Evolutionary conservation across 108 stramenopile genomes (phyloP), one percentile per base, ranked within the genome.

Genomic region (Conticribra weissflogii): DNA sequence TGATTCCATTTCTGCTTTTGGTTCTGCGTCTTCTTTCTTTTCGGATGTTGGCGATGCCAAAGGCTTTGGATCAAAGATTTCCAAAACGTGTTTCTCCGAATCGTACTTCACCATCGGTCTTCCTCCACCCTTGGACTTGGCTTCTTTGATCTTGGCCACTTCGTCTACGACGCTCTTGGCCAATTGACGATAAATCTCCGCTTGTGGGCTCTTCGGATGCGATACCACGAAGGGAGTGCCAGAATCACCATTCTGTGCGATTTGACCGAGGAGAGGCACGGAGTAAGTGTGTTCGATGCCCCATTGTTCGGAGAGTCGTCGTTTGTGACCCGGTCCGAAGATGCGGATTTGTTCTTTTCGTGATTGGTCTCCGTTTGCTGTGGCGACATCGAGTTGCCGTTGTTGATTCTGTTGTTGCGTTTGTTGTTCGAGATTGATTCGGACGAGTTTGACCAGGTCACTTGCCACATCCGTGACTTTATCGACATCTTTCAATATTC

Each of bases 251-350:
- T 91, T 86, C 50, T 78, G 54, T 7, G 92, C 91, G 65, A 96
- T 88, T 54, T 78, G 82, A 23, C 85, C 84, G 74, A 90, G 31
- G 14, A 94, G 66, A 8, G 96, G 93, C 45, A 96, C 68, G 22
- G 84, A 83, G 62, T 75, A 90, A 15, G 81, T 83, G 64, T 92
- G 86, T 68, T 94, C 93, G 54, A 96, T 92, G 18, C 93, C 96
- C 85, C 85, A 96, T 64, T 91, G 86, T 63, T 87, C 81, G 17
- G 86, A 85, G 25, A 96, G 79, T 32, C 89, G 83, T 15, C 66
- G 45, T 55, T 81, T 86, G 76, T 91, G 88, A 5, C 92, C 88
- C 3, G 79, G 78, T 18, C 95, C 95, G 81, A 96, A 96, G 47
- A 96, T 87, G 9, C 71, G 83, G 48, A 90, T 63, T 47, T 83